Conservation (phyloP, 176 grass and related monocot species). For the Phragmites australis region DNA sequence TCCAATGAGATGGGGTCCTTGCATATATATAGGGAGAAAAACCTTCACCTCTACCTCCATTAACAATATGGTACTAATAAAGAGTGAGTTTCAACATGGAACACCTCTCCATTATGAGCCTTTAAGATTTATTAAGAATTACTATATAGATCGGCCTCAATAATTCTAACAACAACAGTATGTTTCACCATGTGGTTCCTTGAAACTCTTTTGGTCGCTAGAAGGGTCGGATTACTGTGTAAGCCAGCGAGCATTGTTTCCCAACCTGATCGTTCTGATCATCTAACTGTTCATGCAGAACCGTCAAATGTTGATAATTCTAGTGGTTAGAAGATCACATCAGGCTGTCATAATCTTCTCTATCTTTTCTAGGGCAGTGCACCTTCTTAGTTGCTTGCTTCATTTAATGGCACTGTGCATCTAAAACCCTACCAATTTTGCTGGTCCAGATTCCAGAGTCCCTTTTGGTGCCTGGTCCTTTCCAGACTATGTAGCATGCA, state of each 20-base stretch:
- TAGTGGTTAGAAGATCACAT: constrained; percentile 38
- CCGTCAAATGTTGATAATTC: constrained; percentile 14
- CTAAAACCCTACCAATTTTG: neutral
- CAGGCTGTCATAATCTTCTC: constrained; percentile 27
- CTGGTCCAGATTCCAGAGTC: constrained; percentile 25
- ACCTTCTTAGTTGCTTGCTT: constrained; percentile 6
- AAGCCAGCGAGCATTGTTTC: neutral
- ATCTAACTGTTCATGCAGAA: constrained; percentile 2
- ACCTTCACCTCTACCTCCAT: no score
- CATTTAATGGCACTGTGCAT: constrained; percentile 5
- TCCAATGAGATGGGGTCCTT: no score
- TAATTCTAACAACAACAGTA: no score
- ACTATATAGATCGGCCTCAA: no score
- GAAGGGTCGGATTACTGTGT: neutral
- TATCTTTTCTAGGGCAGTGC: constrained; percentile 13
- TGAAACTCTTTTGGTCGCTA: neutral
- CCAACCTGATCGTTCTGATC: neutral
- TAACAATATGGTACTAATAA: no score
- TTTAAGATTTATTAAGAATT: no score
- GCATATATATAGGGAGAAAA: no score
- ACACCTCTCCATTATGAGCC: no score
- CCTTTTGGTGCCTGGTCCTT: constrained; percentile 38
- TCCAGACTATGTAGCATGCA: constrained; percentile 8
- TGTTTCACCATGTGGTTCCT: neutral
- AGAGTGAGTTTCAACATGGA: no score